phyloP scores from a whole-genome alignment of 2,329 filamentous ascomycete genomes.

The Elsinoe ampelina region DNA sequence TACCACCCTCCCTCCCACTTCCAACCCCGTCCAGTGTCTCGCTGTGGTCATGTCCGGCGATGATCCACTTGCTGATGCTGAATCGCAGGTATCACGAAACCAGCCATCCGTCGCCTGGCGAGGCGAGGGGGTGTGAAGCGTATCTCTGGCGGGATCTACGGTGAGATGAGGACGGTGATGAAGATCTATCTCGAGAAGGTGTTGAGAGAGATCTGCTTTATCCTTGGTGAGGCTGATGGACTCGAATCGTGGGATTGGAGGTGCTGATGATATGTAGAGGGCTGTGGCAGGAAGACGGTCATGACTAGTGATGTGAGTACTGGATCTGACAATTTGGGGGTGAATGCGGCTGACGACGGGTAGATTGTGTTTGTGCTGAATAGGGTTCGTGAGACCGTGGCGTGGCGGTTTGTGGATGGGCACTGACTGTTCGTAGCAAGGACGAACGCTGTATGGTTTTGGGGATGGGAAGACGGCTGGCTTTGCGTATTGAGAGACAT shows the following conservation, averaged over 20 bases:
- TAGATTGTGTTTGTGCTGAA: neutral
- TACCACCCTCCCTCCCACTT: neutral
- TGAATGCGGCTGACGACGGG: neutral
- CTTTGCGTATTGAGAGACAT: neutral
- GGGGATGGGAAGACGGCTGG: neutral
- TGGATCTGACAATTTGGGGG: neutral
- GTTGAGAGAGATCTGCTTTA: neutral
- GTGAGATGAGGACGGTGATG: constrained; percentile 71
- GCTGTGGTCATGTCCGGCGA: too few species aligned
- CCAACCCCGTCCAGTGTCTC: too few species aligned
- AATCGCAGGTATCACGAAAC: constrained; percentile 68
- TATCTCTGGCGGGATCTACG: constrained; percentile 94
- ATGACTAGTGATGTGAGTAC: neutral
- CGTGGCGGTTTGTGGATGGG: neutral
- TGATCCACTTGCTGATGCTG: too few species aligned
- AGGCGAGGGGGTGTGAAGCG: constrained; percentile 99
- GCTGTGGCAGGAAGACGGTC: neutral
- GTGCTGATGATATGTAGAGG: neutral
- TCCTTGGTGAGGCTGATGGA: neutral
- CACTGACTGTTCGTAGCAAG: neutral
- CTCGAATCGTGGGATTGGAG: neutral
- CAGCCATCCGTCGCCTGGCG: constrained; percentile 93
- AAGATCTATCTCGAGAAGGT: constrained; percentile 66
- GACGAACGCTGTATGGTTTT: neutral
- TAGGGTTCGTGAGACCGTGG: neutral